Conservation (phyloP, 192 early-diverging fungal genomes). For the Backusella westeae region DNA sequence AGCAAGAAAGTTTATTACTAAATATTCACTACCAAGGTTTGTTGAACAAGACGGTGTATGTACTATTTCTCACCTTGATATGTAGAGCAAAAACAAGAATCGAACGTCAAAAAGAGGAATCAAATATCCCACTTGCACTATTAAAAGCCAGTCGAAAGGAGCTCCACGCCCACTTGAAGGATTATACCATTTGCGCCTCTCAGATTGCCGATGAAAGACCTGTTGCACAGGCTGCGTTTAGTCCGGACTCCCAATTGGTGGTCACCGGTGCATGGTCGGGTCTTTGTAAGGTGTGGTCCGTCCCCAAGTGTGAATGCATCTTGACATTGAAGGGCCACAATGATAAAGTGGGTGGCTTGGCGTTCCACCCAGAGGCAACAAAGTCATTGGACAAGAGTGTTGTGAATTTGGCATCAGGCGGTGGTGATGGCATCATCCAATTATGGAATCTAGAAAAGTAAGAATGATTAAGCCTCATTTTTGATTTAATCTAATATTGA, state of each 20-base stretch:
- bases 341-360: slow-evolving; percentile 86
- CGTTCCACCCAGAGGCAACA: slow-evolving; percentile 83
- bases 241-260: slow-evolving; percentile 74
- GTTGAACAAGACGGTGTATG: background rate
- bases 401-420: slow-evolving; percentile 83
- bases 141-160: slow-evolving; percentile 74
- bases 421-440: slow-evolving; percentile 73
- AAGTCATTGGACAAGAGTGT: slow-evolving; percentile 48
- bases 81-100: slow-evolving; percentile 65
- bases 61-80: background rate
- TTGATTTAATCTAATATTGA: background rate
- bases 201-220: slow-evolving; percentile 92
- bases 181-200: slow-evolving; percentile 69
- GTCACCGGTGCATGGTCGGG: slow-evolving; percentile 88
- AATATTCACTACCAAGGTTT: slow-evolving; percentile 69
- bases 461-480: background rate
- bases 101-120: slow-evolving; percentile 61
- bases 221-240: slow-evolving; percentile 70
- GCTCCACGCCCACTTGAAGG: slow-evolving; percentile 56
- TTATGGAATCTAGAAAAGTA: slow-evolving; percentile 86
- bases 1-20: slow-evolving; percentile 68
- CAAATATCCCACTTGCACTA: slow-evolving; percentile 59
- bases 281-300: slow-evolving; percentile 81
- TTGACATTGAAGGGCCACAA: slow-evolving; percentile 64
- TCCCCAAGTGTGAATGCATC: slow-evolving; percentile 68